Percentiles rank a stretch among this genome's conserved stretches.
phyloP scores from a whole-genome alignment of 1,284 basidiomycete genomes.

The Naganishia albida region DNA sequence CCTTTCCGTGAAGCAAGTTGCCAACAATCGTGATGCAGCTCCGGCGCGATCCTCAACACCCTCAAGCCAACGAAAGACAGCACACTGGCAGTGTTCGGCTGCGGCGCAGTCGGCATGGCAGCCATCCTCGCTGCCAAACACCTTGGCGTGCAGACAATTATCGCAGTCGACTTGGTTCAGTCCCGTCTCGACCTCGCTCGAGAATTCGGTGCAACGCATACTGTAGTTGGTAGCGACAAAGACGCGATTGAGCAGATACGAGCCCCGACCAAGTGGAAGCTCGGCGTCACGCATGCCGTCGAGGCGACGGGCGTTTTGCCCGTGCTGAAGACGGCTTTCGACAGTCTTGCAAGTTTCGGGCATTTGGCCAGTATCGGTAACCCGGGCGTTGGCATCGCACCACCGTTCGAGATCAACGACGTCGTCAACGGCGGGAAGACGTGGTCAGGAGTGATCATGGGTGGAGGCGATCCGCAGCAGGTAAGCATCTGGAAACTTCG shows the following conservation, averaged over 20 bases:
- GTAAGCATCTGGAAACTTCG: not conserved
- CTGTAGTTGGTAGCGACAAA: slow-evolving; percentile 14
- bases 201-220: slow-evolving; percentile 19
- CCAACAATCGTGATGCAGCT: not conserved
- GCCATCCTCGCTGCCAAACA: slow-evolving; percentile 20
- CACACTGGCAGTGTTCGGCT: slow-evolving; percentile 27
- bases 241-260: slow-evolving; percentile 22
- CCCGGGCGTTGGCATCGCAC: slow-evolving; percentile 15
- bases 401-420: slow-evolving; percentile 28
- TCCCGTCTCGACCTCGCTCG: slow-evolving; percentile 22
- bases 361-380: slow-evolving; percentile 22
- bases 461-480: slow-evolving; percentile 20
- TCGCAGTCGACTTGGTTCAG: slow-evolving; percentile 25
- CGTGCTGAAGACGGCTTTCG: slow-evolving; percentile 26
- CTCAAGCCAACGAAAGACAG: slow-evolving; percentile 13
- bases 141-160: slow-evolving; percentile 24
- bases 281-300: slow-evolving; percentile 28
- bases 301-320: slow-evolving; percentile 25
- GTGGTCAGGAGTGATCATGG: slow-evolving; percentile 19
- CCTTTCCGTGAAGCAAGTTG: not conserved
- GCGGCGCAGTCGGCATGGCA: slow-evolving; percentile 30
- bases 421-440: slow-evolving; percentile 27
- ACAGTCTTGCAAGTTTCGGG: slow-evolving; percentile 23
- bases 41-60: slow-evolving; percentile 24
- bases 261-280: slow-evolving; percentile 14